Percentiles rank a stretch among this genome's conserved stretches.
Evolutionary conservation across 768 basidiomycete genomes (phyloP).

Genomic region (Scleroderma citrinum): DNA sequence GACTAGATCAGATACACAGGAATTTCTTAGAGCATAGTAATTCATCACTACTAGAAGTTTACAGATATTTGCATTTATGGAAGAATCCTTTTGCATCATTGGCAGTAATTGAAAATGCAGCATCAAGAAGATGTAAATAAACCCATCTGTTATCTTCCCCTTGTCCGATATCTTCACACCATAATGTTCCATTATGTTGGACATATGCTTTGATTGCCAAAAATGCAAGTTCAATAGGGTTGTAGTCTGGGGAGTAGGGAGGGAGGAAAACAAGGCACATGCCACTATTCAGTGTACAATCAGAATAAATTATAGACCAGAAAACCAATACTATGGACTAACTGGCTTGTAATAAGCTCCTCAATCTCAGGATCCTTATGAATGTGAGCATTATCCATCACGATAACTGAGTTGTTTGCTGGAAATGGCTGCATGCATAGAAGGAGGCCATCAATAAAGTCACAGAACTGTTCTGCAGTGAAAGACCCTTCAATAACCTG

Average conservation of each 20-base stretch:
- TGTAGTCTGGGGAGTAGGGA: slow-evolving; percentile 28
- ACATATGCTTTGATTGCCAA: slow-evolving; percentile 14
- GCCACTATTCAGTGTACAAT: slow-evolving; percentile 12
- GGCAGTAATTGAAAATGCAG: too few species aligned
- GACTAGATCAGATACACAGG: too few species aligned
- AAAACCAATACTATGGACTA: background rate
- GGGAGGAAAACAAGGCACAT: slow-evolving; percentile 19
- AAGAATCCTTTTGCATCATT: too few species aligned
- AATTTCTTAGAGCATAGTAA: too few species aligned
- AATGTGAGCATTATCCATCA: slow-evolving; percentile 37
- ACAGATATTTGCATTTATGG: too few species aligned
- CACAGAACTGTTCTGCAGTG: background rate
- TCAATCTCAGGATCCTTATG: slow-evolving; percentile 36
- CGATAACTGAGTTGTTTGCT: slow-evolving; percentile 28
- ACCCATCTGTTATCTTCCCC: too few species aligned
- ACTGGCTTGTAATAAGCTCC: slow-evolving; percentile 14
- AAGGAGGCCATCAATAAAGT: slow-evolving; percentile 16
- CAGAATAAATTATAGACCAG: too few species aligned
- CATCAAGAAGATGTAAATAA: too few species aligned
- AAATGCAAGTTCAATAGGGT: slow-evolving; percentile 28
- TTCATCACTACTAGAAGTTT: too few species aligned
- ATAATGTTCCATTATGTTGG: too few species aligned
- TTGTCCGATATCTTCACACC: too few species aligned
- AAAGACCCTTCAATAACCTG: slow-evolving; percentile 12
- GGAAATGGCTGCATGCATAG: slow-evolving; percentile 29